Evolutionary conservation across 2,329 filamentous ascomycete genomes (phyloP), one percentile per base, ranked within the genome.

Genomic region (Fusarium sp.): DNA sequence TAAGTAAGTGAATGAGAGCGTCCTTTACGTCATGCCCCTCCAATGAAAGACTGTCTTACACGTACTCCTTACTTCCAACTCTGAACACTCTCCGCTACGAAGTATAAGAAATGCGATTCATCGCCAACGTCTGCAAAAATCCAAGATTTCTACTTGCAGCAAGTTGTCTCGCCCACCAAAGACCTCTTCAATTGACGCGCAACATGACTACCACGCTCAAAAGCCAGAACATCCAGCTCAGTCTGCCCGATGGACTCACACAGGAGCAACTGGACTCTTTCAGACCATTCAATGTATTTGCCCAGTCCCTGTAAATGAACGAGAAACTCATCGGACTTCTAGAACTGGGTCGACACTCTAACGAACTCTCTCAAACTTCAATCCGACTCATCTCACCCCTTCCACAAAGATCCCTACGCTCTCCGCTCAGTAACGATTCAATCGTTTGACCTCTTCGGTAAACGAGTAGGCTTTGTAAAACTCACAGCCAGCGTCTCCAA

Each of bases 391-490:
- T 68, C 77, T 20, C 86, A 88, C 71, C 84, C 86, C 9, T 90
- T 90, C 80, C 81, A 87, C 77, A 14, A 70, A 1, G 81, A 85
- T 61, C 87, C 87, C 2, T 90, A 89, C 76, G 60, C 74, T 9
- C 83, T 90, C 0, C 83, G 80, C 54, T 80, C 80, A 63, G 79
- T 90, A 65, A 83, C 79, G 1, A 73, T 90, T 58, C 87, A 90
- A 74, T 81, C 86, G 20, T 84, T 83, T 67, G 87, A 89, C 74
- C 77, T 82, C 30, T 90, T 88, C 67, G 83, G 84, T 30, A 53
- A 67, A 12, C 80, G 82, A 4, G 75, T 90, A 16, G 87, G 87
- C 46, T 90, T 90, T 75, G 73, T 90, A 24, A 90, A 90, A 67
- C 76, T 90, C 40, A 78, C 77, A 4, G 83, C 87, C 9, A 71